Evolutionary conservation across 768 basidiomycete species (phyloP).

Genomic region (Collybia sp.): DNA sequence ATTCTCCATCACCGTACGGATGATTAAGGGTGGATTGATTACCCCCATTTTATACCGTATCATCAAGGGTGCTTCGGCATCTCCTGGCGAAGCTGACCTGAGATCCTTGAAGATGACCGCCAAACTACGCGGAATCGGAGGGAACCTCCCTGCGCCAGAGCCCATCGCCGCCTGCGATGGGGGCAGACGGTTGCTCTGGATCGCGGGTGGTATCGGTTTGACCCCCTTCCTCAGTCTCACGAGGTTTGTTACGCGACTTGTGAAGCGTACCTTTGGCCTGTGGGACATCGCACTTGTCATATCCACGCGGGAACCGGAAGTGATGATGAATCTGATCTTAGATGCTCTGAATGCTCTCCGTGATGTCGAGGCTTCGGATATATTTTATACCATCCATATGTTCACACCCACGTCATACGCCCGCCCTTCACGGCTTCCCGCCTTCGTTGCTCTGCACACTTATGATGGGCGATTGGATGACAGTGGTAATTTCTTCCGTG

Average conservation of each 20-base stretch:
- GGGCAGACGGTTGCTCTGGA: conserved; percentile 1
- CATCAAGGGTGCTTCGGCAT: not conserved
- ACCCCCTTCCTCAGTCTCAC: conserved; percentile 7
- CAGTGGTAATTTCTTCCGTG: conserved; percentile 1
- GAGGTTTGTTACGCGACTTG: not conserved
- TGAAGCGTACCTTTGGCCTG: not conserved
- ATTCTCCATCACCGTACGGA: conserved; percentile 5
- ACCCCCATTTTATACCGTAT: conserved; percentile 5
- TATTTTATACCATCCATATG: conserved; percentile 1
- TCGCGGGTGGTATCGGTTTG: conserved; percentile 6
- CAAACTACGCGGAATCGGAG: conserved; percentile 3
- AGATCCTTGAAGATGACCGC: not conserved
- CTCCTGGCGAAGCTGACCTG: not conserved
- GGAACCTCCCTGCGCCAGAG: conserved; percentile 4
- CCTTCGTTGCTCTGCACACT: not conserved
- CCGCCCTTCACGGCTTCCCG: not conserved
- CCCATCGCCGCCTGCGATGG: conserved; percentile 4
- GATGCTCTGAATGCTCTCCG: conserved; percentile 1
- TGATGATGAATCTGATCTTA: conserved; percentile 2
- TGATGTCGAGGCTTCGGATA: not conserved
- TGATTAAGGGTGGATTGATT: conserved; percentile 3
- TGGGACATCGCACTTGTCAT: conserved; percentile 6
- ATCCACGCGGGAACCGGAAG: conserved; percentile 7
- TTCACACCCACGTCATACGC: not conserved
- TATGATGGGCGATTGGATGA: conserved; percentile 1